Base-by-base conservation (phyloP, 73 alveolate species). In the Halteria grandinella region DNA sequence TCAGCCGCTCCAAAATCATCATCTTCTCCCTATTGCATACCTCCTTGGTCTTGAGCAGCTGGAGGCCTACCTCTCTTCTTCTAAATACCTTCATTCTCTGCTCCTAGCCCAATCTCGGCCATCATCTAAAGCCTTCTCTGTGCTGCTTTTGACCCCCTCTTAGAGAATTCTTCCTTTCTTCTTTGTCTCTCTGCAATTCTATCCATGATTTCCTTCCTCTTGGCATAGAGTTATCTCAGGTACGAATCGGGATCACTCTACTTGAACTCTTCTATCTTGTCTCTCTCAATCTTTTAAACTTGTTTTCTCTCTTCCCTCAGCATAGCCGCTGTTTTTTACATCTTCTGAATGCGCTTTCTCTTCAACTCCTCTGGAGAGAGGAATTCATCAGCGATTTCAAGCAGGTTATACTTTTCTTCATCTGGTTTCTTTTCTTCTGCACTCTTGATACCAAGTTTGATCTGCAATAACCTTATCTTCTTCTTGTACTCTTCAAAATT, bases 1-100 rank as follows among this genome's bases (percentile, higher is more conserved):
- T 94, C 98, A 51, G 89, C 89, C 85, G 77, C 87, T 29, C 98
- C 98, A 59, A 94, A 94, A 57, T 87, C 82, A 69, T 94, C 98
- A 34, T 88, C 95, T 0, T 81, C 82, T 1, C 50, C 49, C 1
- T 36, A 40, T 8, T 48, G 21, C 12, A 48, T 45, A 15, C 31
- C 23, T 5, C 7, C 31, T 10, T 18, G 60, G 45, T 32, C 6
- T 1, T 23, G 57, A 18, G 48, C 53, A 18, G 27, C 53, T 6
- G 55, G 70, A 18, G 70, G 64, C 25, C 80, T 21, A 3, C 80
- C 80, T 66, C 66, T 66, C 18, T 70, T 55, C 23, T 78, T 71
- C 23, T 44, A 39, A 23, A 3, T 25, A 5, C 70, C 78, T 41
- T 89, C 84, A 6, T 86, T 86, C 3, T 79, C 90, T n/a, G n/a